phyloP scores from a whole-genome alignment of 225 moss, liverwort and hornwort species.

The Neckera pumila region DNA sequence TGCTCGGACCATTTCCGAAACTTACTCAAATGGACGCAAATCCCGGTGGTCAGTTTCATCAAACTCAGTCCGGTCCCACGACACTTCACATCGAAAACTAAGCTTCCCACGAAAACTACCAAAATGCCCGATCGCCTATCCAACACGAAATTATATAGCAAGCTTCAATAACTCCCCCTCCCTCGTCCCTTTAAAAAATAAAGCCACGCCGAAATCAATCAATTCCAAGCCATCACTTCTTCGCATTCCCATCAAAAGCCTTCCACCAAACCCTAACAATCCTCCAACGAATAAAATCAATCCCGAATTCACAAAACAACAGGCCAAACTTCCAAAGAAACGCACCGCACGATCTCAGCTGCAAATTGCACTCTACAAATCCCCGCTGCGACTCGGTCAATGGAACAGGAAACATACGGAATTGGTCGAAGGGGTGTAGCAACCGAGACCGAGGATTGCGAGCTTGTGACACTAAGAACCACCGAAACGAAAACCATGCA shows the following conservation, averaged over 20 bases:
- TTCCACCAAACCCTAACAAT: neutral
- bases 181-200: neutral
- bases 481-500: neutral
- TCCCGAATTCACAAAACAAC: neutral
- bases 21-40: neutral
- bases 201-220: neutral
- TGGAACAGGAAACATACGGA: neutral
- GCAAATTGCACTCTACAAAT: neutral
- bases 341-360: neutral
- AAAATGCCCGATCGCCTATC: neutral
- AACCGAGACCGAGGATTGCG: neutral
- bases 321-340: neutral
- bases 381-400: neutral
- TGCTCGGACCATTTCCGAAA: neutral
- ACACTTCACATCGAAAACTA: neutral
- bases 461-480: neutral
- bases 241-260: neutral
- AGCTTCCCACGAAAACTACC: neutral
- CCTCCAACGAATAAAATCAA: neutral
- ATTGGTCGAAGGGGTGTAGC: neutral
- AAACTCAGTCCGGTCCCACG: neutral
- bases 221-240: neutral
- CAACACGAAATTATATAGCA: neutral
- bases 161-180: neutral
- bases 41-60: neutral